Percentiles rank a stretch among this genome's conserved stretches.
Evolutionary conservation across 1,284 basidiomycete genomes (phyloP).

Genomic region (Tremellales sp.): DNA sequence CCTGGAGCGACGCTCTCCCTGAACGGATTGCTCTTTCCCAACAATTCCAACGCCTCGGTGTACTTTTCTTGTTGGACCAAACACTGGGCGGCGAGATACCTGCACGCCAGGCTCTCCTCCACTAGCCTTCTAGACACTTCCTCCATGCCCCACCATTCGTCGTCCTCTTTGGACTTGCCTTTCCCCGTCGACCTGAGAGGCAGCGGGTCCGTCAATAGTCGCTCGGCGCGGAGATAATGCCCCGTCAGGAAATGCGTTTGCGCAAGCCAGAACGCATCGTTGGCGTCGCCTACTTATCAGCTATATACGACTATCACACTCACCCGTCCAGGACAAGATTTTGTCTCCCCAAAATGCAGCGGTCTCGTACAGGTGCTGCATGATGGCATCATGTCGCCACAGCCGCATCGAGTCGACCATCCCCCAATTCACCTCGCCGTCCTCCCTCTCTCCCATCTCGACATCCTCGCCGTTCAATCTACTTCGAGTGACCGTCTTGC

Average conservation of each 20-base stretch:
- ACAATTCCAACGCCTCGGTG: slow-evolving; percentile 85
- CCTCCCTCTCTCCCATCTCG: slow-evolving; percentile 54
- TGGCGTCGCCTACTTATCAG: slow-evolving; percentile 66
- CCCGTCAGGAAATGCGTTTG: slow-evolving; percentile 95
- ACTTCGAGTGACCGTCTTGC: neutral
- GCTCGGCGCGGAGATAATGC: slow-evolving; percentile 90
- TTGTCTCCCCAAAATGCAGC: slow-evolving; percentile 99
- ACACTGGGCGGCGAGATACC: slow-evolving; percentile 92
- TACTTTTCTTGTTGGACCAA: slow-evolving; percentile 90
- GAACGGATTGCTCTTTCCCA: slow-evolving; percentile 88
- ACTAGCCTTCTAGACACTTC: slow-evolving; percentile 55
- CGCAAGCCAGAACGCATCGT: slow-evolving; percentile 98
- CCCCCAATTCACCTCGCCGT: slow-evolving; percentile 62
- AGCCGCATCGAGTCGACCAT: slow-evolving; percentile 91
- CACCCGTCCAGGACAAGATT: slow-evolving; percentile 88
- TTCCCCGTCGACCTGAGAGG: slow-evolving; percentile 34
- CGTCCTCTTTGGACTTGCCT: slow-evolving; percentile 14
- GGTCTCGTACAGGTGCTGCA: slow-evolving; percentile 96
- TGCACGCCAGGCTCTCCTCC: slow-evolving; percentile 85
- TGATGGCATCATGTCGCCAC: slow-evolving; percentile 96
- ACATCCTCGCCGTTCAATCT: slow-evolving; percentile 50
- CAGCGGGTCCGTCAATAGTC: slow-evolving; percentile 73
- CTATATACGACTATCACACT: slow-evolving; percentile 44
- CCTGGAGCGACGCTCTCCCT: slow-evolving; percentile 49
- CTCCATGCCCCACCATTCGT: slow-evolving; percentile 3